Evolutionary conservation across 108 stramenopile species (phyloP).

Genomic region (Cylindrotheca closterium): DNA sequence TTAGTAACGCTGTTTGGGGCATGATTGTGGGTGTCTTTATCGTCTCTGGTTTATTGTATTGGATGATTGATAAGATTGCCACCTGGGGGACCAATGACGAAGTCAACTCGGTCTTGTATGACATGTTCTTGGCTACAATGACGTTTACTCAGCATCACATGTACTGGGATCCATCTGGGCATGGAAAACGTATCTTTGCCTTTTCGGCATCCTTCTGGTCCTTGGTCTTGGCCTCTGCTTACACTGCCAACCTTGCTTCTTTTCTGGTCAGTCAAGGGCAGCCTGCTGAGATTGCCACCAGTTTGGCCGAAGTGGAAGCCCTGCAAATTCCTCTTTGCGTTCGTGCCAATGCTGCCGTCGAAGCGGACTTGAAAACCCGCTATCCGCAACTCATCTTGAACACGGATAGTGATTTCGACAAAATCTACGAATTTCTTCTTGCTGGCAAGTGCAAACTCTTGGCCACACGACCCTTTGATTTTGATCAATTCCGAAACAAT

Average conservation of each 20-base stretch:
- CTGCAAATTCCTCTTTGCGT: conserved; percentile 24
- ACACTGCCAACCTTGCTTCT: conserved; percentile 43
- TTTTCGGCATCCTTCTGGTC: conserved; percentile 34
- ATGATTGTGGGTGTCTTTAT: conserved; percentile 23
- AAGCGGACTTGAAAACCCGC: conserved; percentile 1
- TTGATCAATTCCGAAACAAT: conserved; percentile 11
- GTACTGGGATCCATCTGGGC: neutral
- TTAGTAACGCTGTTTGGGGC: conserved; percentile 26
- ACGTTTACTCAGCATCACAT: conserved; percentile 24
- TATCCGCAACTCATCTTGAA: conserved; percentile 29
- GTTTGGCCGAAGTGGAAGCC: conserved; percentile 18
- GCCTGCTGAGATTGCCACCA: conserved; percentile 12
- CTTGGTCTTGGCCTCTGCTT: conserved; percentile 29
- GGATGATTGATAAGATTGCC: conserved; percentile 18
- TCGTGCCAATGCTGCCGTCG: neutral
- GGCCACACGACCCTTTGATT: conserved; percentile 4
- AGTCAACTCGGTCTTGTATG: neutral
- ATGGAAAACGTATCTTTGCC: conserved; percentile 18
- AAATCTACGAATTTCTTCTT: conserved; percentile 13
- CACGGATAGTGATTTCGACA: neutral
- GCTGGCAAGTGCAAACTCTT: conserved; percentile 25
- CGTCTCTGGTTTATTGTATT: conserved; percentile 23
- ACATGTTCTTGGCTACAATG: conserved; percentile 16
- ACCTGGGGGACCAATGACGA: neutral
- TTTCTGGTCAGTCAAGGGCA: conserved; percentile 22